A percentile compares a stretch with the other conserved stretches of the same genome.
Conservation (phyloP, 108 stramenopile genomes). For the Chaetoceros muelleri region DNA sequence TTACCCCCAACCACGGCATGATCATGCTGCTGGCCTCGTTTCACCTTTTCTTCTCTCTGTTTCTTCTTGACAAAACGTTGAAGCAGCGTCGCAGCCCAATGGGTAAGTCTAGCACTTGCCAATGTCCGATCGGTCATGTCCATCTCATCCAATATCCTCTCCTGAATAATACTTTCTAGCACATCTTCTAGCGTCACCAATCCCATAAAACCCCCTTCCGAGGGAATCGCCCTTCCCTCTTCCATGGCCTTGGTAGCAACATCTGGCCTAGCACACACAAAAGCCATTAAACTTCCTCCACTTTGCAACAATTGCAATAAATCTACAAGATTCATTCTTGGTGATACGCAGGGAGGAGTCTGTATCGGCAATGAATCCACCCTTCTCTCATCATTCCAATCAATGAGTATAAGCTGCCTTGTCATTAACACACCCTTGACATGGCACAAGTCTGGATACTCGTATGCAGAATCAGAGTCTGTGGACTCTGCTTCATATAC, state of each 20-base stretch:
- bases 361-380: constrained; percentile 35
- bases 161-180: constrained; percentile 45
- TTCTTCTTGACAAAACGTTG: constrained; percentile 10
- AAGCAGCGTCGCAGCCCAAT: constrained; percentile 36
- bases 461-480: constrained; percentile 1
- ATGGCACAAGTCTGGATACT: constrained; percentile 12
- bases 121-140: constrained; percentile 36
- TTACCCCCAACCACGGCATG: too few species aligned
- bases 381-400: constrained; percentile 41
- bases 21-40: too few species aligned
- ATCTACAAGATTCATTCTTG: constrained; percentile 37
- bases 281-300: constrained; percentile 42
- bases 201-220: constrained; percentile 43
- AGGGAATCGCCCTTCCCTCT: constrained; percentile 18
- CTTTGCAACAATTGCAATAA: constrained; percentile 32
- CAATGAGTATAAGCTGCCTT: constrained; percentile 51
- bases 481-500: constrained; percentile 33
- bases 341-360: constrained; percentile 36
- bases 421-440: constrained; percentile 49
- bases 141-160: constrained; percentile 42
- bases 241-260: constrained; percentile 37
- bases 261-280: constrained; percentile 54
- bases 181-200: constrained; percentile 54
- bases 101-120: constrained; percentile 25
- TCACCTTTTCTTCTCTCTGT: not conserved